Base-by-base conservation (phyloP, 371 early-diverging fungal species). In the Batkoa obscura region DNA sequence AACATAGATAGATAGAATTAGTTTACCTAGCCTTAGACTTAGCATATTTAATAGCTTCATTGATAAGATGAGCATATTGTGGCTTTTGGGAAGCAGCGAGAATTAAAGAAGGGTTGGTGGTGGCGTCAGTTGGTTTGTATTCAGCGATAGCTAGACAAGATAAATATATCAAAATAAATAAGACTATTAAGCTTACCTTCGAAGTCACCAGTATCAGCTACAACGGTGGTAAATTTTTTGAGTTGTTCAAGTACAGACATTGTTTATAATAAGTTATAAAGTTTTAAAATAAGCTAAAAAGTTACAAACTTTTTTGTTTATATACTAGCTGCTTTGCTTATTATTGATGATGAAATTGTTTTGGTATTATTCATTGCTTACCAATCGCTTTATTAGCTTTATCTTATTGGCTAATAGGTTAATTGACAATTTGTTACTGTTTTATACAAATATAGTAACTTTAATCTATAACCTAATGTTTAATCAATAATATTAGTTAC, bases 81-180 rank as follows among this genome's bases (percentile, higher is more conserved):
- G 85, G 72, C 76, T 92, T 86, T 66, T 88, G 82, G 52, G 93
- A 65, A 58, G 98, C 96, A 53, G 85, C 85, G 58, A 97, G 80
- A 62, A 97, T 93, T 64, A 97, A 79, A 59, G 98, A 95, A 38
- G 98, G 98, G 81, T 97, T 97, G 72, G 98, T 97, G 58, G 98
- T 97, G 52, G 98, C 95, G 75, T 97, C 98, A 62, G 91, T 90
- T 36, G 98, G 98, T 75, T 97, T 93, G 84, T 84, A 97, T 72
- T 84, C 75, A 35, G 91, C 88, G 64, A 95, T 94, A 62, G 91
- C 91, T 89, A 65, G 36, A 10, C 13, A 10, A 6, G 55, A 9
- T 23, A 23, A 35, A 15, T 39, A 31, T n/a, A 49, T 2, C 2
- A 59, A 37, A 48, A 43, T 56, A n/a, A 37, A 35, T 2, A 3